These are phyloP conservation scores for Xylariaceae sp. DNA, from an alignment of 2,329 filamentous ascomycete species.

Conservation along the genomic window DNA sequence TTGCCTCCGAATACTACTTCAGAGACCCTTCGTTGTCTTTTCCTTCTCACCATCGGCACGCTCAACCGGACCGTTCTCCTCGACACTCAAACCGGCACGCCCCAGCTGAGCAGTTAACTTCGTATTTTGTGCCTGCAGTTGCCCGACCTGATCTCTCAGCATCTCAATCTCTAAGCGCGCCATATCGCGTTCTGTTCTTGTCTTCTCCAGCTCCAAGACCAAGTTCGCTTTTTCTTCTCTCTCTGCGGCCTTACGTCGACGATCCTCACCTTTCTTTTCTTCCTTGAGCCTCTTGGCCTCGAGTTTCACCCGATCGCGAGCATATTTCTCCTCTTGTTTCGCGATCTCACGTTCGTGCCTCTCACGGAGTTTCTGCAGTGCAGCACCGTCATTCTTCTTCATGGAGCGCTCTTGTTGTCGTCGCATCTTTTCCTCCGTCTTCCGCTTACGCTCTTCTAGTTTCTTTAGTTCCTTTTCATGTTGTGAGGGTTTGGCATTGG, in stretches of 20 bases:
- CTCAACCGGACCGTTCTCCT: too few species aligned
- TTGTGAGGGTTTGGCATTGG: slow-evolving; percentile 29
- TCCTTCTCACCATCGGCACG: too few species aligned
- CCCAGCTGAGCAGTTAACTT: slow-evolving; percentile 54
- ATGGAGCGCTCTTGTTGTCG: slow-evolving; percentile 27
- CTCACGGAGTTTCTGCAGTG: slow-evolving; percentile 57
- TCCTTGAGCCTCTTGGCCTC: slow-evolving; percentile 64
- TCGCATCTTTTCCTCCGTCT: slow-evolving; percentile 40
- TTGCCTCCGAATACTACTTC: too few species aligned
- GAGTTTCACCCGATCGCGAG: slow-evolving; percentile 61
- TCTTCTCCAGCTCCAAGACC: slow-evolving; percentile 51
- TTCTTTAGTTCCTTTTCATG: slow-evolving; percentile 65
- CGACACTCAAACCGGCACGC: background rate
- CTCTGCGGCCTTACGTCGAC: slow-evolving; percentile 49
- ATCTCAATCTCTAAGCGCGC: slow-evolving; percentile 53
- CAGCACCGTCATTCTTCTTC: slow-evolving; percentile 33
- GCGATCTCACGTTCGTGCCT: slow-evolving; percentile 62
- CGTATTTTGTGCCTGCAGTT: slow-evolving; percentile 60
- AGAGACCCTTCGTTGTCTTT: too few species aligned
- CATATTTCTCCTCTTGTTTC: slow-evolving; percentile 66
- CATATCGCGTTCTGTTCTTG: slow-evolving; percentile 50
- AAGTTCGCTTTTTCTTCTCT: slow-evolving; percentile 51
- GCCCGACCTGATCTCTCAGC: slow-evolving; percentile 53
- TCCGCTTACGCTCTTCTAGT: slow-evolving; percentile 53
- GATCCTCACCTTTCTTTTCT: slow-evolving; percentile 55